Evolutionary conservation across 1,139 yeast species (phyloP), one percentile per base, ranked within the genome.

Genomic region (Kluyveromyces sp.): DNA sequence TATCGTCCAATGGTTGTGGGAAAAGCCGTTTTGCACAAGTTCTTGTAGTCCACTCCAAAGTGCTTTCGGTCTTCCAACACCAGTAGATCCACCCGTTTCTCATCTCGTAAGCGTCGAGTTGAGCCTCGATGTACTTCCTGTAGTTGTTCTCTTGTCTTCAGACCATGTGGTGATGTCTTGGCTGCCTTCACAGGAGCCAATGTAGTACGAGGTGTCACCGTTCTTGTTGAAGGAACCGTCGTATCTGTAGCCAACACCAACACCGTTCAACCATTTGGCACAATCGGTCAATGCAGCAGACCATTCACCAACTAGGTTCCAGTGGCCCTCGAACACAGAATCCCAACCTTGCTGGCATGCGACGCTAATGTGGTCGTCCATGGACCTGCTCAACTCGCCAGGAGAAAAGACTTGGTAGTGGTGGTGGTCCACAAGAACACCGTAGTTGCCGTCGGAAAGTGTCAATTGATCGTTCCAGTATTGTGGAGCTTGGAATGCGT

Each of bases 261-360:
- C 95, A 57, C 97, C 97, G 59, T 92, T 92, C 51, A 92, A 71
- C 96, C 96, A 86, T 50, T 74, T 74, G 26, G 95, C 81, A 72
- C 98, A 92, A 68, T 92, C 97, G 8, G 96, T 88, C 55, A 90
- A 72, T 1, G 97, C 97, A 25, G 94, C 97, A 31, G 94, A 76
- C 84, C 92, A 92, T 71, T 92, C 98, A 50, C 97, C 97, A 48
- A 79, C 74, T 32, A 90, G 77, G 48, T 78, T 77, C 87, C 95
- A 84, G 66, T 83, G 83, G 58, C 67, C 62, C 63, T 87, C 95
- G 37, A 64, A 52, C 39, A 59, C 54, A 39, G 79, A 69, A 41
- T 66, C 68, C 34, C 63, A 49, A 44, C 92, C 95, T 73, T 78
- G 77, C 26, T 61, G 55, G 65, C 95, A 85, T 6, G 87, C 90